phyloP scores from a whole-genome alignment of 108 stramenopile genomes.

The Skeletonema grethae region DNA sequence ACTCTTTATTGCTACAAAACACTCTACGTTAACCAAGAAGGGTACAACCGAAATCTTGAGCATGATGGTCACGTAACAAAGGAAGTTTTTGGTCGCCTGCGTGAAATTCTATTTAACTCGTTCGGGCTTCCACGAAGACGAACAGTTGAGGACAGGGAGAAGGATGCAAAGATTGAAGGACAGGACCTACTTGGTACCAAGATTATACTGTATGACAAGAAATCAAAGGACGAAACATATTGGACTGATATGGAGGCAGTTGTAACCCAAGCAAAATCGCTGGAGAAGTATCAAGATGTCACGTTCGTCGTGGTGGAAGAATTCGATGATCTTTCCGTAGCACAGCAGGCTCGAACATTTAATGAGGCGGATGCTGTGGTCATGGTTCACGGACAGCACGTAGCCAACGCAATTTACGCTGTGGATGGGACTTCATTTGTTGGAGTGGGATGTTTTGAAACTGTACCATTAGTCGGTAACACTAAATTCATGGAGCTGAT shows the following conservation, averaged over 20 bases:
- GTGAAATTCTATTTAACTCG: constrained; percentile 32
- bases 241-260: constrained; percentile 46
- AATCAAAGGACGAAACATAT: constrained; percentile 21
- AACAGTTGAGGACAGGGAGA: constrained; percentile 16
- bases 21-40: constrained; percentile 33
- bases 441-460: constrained; percentile 31
- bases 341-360: constrained; percentile 38
- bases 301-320: constrained; percentile 39
- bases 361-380: constrained; percentile 47
- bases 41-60: constrained; percentile 24
- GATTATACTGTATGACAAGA: constrained; percentile 47
- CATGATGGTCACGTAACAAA: constrained; percentile 27
- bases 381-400: constrained; percentile 45
- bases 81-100: constrained; percentile 27
- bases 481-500: constrained; percentile 38
- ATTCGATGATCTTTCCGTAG: constrained; percentile 33
- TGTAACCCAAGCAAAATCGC: constrained; percentile 23
- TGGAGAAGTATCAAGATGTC: constrained; percentile 37
- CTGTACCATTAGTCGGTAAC: constrained; percentile 37
- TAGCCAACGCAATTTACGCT: constrained; percentile 47
- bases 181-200: constrained; percentile 19
- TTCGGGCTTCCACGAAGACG: constrained; percentile 40
- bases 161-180: constrained; percentile 1
- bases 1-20: constrained; percentile 41
- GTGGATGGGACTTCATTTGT: constrained; percentile 48